These are phyloP conservation scores for Carallia brachiata DNA, from an alignment of 345 rosid genomes.

Conservation along the genomic window DNA sequence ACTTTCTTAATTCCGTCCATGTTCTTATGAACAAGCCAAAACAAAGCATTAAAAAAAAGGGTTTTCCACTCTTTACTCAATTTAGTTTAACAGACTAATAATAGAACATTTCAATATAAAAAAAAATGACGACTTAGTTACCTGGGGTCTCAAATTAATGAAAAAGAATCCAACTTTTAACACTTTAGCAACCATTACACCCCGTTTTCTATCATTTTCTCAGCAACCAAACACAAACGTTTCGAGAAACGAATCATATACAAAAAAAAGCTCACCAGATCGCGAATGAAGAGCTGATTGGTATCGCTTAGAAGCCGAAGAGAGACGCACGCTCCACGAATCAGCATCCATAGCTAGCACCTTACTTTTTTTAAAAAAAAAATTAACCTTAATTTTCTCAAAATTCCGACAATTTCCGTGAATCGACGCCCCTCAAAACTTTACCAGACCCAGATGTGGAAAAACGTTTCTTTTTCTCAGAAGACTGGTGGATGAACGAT, in stretches of 20 bases:
- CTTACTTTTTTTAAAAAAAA: neutral
- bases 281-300: slow-evolving; percentile 83
- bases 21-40: too few relatives aligned
- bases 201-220: neutral
- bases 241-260: neutral
- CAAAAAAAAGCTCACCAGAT: slow-evolving; percentile 59
- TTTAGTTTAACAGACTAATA: too few relatives aligned
- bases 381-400: neutral
- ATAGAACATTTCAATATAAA: too few relatives aligned
- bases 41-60: slow-evolving; percentile 17
- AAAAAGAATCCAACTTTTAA: neutral
- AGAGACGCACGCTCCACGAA: slow-evolving; percentile 80
- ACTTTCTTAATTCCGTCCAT: slow-evolving; percentile 6
- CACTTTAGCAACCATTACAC: neutral
- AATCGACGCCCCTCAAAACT: neutral
- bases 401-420: neutral
- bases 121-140: neutral
- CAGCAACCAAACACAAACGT: neutral
- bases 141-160: neutral
- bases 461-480: neutral
- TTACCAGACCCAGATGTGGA: neutral
- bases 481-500: neutral
- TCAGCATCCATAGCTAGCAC: slow-evolving; percentile 66
- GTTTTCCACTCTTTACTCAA: slow-evolving; percentile 20
- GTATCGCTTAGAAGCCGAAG: slow-evolving; percentile 77